Percentiles rank a stretch among this genome's conserved stretches.
Evolutionary conservation across 441 rosid genomes (phyloP).

Genomic region (Adansonia gregorii): DNA sequence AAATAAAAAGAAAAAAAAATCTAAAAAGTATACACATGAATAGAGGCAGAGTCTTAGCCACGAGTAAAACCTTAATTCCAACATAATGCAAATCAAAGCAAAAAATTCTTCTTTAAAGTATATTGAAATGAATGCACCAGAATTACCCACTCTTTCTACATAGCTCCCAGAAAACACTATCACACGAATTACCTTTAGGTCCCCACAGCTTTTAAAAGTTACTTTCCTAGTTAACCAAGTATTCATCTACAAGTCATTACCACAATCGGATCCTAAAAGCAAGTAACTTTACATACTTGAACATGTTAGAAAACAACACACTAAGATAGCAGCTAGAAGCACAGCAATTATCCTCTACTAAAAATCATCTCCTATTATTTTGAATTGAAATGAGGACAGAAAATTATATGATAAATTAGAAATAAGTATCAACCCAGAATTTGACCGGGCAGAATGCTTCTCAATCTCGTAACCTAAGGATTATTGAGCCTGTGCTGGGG

Average conservation of each 20-base stretch:
- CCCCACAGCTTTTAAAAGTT: neutral
- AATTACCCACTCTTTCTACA: neutral
- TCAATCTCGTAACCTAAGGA: neutral
- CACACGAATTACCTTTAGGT: neutral
- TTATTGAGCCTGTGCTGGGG: constrained; percentile 18
- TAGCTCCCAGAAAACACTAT: neutral
- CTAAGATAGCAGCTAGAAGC: neutral
- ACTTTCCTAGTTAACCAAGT: neutral
- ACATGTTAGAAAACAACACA: neutral
- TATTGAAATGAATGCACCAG: neutral
- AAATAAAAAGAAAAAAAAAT: neutral
- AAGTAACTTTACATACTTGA: neutral
- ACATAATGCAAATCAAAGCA: constrained; percentile 9
- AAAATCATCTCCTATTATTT: neutral
- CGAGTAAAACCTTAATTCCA: neutral
- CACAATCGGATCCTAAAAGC: neutral
- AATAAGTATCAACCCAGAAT: constrained; percentile 7
- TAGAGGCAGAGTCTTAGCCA: neutral
- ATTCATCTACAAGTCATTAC: neutral
- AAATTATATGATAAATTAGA: neutral
- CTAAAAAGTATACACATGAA: neutral
- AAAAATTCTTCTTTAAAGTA: constrained; percentile 9
- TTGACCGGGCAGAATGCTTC: constrained; percentile 19
- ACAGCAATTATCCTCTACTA: neutral
- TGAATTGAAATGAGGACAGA: neutral